These are phyloP conservation scores for Dothideomycetes sp. DNA, from an alignment of 2,329 filamentous ascomycete species.

Conservation along the genomic window DNA sequence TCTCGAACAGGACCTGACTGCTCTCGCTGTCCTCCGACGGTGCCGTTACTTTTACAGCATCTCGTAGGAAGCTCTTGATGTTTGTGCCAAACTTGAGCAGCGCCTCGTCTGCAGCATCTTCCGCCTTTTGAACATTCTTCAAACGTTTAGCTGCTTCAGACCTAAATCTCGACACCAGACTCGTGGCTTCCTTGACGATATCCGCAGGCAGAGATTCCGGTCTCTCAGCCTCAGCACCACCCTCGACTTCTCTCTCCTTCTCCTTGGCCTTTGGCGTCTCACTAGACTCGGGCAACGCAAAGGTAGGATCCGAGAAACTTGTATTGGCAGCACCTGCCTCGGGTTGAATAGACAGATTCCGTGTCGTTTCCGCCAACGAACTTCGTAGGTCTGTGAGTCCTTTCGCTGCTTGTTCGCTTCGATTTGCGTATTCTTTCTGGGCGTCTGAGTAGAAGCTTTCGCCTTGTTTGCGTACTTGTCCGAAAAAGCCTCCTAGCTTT, in stretches of 20 bases:
- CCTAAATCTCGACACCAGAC: constrained; percentile 67
- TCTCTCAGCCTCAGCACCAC: constrained; percentile 21
- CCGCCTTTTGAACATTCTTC: constrained; percentile 81
- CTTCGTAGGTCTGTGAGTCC: constrained; percentile 61
- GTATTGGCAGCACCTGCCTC: constrained; percentile 17
- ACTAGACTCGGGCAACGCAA: constrained; percentile 12
- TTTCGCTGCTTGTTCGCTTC: constrained; percentile 61
- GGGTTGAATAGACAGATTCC: constrained; percentile 57
- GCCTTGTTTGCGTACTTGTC: constrained; percentile 88
- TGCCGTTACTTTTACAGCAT: constrained; percentile 81
- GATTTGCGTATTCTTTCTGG: constrained; percentile 69
- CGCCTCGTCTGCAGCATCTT: constrained; percentile 93
- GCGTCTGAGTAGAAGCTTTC: constrained; percentile 80
- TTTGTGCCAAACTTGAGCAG: constrained; percentile 85
- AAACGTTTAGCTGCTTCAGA: constrained; percentile 65
- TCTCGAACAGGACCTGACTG: constrained; percentile 72
- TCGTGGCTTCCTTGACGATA: constrained; percentile 47
- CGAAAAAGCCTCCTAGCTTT: constrained; percentile 77
- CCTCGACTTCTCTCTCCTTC: constrained; percentile 17
- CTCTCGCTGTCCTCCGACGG: constrained; percentile 36
- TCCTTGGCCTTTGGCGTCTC: constrained; percentile 14
- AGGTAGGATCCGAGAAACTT: constrained; percentile 20
- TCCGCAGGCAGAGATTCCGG: constrained; percentile 40
- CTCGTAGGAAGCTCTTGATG: constrained; percentile 77
- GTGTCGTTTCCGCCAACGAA: constrained; percentile 48